phyloP scores from a whole-genome alignment of 495 filamentous ascomycete species.

The Immersiella caudata region DNA sequence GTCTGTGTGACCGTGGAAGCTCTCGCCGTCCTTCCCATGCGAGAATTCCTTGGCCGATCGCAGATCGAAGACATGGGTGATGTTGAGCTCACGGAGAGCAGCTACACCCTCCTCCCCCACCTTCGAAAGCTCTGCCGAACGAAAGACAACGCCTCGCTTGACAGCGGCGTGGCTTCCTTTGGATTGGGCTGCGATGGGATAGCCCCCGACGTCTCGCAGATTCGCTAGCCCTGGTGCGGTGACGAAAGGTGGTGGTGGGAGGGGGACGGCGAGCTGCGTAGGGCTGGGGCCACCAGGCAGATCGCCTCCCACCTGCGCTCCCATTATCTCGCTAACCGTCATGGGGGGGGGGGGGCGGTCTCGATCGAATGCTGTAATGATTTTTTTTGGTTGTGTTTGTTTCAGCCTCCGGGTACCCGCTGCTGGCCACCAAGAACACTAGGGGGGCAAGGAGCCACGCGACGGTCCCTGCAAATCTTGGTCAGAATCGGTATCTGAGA shows the following conservation, averaged over 20 bases:
- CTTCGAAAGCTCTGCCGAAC: slow-evolving; percentile 59
- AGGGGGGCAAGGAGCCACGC: background rate
- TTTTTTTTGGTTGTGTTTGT: background rate
- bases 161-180: slow-evolving; percentile 38
- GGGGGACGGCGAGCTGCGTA: background rate
- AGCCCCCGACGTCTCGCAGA: slow-evolving; percentile 62
- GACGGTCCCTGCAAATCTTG: background rate
- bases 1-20: slow-evolving; percentile 37
- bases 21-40: slow-evolving; percentile 14
- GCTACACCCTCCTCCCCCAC: slow-evolving; percentile 55
- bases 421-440: background rate
- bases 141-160: slow-evolving; percentile 55
- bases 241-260: slow-evolving; percentile 57
- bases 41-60: slow-evolving; percentile 57
- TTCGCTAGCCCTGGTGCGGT: slow-evolving; percentile 57
- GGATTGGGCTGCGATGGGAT: slow-evolving; percentile 40
- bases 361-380: background rate
- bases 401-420: background rate
- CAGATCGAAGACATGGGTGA: slow-evolving; percentile 67
- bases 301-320: background rate
- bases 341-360: background rate
- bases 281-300: background rate
- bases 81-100: slow-evolving; percentile 55
- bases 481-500: background rate
- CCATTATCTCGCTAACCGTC: background rate